Conservation (phyloP, 164 flowering plant species). For the Santalum album region DNA sequence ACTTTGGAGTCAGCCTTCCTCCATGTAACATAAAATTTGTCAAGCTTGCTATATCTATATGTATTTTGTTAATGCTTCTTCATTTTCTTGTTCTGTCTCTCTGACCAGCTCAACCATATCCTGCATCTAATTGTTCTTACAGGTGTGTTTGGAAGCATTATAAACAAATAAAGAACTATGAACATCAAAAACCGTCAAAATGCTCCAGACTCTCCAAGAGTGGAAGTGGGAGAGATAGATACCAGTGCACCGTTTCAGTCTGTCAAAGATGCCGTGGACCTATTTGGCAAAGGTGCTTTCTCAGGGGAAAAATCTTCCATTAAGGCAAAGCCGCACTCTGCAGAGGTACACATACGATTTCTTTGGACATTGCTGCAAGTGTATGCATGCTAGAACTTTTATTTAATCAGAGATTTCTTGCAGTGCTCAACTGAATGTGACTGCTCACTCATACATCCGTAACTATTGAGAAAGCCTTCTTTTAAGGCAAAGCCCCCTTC, state of each 20-base stretch:
- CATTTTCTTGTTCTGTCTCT: no score
- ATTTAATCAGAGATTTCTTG: not conserved
- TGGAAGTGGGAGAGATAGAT: conserved; percentile 85
- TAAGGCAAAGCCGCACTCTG: conserved; percentile 52
- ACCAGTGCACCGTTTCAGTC: conserved; percentile 97
- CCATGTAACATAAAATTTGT: no score
- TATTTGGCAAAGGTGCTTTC: conserved; percentile 80
- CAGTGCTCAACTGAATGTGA: not conserved
- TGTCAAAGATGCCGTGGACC: conserved; percentile 88
- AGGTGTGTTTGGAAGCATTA: conserved; percentile 10
- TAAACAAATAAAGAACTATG: conserved; percentile 26
- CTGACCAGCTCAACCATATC: not conserved
- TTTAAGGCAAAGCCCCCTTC: no score
- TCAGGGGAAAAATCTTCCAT: conserved; percentile 56
- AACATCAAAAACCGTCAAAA: conserved; percentile 35
- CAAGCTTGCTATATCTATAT: no score
- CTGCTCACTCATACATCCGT: no score
- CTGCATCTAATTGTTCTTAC: not conserved
- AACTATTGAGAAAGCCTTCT: no score
- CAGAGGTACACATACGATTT: conserved; percentile 71
- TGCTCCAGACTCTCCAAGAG: conserved; percentile 47
- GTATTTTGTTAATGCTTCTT: no score
- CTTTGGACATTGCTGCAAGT: no score
- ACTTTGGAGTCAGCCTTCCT: no score
- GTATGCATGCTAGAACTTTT: no score